Evolutionary conservation across 495 filamentous ascomycete species (phyloP), one percentile per base, ranked within the genome.

Genomic region (Lepidopterella palustris): DNA sequence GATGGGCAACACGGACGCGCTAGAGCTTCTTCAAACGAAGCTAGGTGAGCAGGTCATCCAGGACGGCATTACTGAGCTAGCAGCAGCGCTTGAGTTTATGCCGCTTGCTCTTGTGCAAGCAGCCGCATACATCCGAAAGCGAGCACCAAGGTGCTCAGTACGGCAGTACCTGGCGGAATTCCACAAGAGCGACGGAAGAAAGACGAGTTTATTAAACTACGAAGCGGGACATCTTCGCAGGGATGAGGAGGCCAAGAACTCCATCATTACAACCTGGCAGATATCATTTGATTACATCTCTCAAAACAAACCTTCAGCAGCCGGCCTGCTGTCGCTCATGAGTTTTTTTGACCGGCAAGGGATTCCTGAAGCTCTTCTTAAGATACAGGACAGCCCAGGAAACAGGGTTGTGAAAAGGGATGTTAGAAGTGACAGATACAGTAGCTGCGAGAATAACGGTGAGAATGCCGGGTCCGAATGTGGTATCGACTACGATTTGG

Each of bases 101-200:
- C 59, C 63, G 27, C 63, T 66, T 28, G 59, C 63, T 6, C 26
- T 64, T 23, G 42, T 40, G 10, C 61, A 64, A 20, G 61, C 61
- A 5, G 52, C 57, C 21, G 57, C 61, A 9, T 64, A 60, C 40
- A 60, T 64, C 57, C 24, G 39, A 9, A 47, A 35, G 28, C 21
- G 50, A 42, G 61, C 47, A 5, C 47, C 64, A 5, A 32, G 28
- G 29, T 54, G 2, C 3, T 40, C 21, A 2, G 26, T 62, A 1
- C 2, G 10, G 5, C 15, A 60, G 25, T 80, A 81, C 55, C 58
- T 79, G 0, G 40, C 68, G 40, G 53, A 70, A 9, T 77, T 77
- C 48, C 60, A 50, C 15, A 65, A 61, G 42, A 60, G 51, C 26
- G 49, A 60, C 11, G 24, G 31, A 8, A 48, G 53, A 21, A 21